Evolutionary conservation across 768 basidiomycete species (phyloP).

Genomic region (Psilocybe azurescens): DNA sequence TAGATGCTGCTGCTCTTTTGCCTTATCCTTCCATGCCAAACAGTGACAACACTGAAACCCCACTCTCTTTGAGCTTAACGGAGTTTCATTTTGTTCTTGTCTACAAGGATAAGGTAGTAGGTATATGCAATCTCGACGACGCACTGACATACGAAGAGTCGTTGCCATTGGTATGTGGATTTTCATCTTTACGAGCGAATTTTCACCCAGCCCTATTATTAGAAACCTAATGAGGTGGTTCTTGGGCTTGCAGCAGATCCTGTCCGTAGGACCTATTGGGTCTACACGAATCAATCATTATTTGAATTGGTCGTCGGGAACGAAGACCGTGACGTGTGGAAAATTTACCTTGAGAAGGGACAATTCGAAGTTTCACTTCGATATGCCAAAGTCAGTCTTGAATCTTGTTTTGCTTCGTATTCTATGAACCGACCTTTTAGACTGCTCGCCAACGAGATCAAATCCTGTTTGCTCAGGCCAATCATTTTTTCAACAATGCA

Average conservation of each 20-base stretch:
- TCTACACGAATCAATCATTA: slow-evolving; percentile 87
- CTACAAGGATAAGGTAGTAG: slow-evolving; percentile 78
- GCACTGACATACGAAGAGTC: slow-evolving; percentile 83
- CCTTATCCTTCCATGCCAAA: slow-evolving; percentile 64
- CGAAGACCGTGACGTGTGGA: slow-evolving; percentile 96
- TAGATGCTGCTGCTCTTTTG: slow-evolving; percentile 78
- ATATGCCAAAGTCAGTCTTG: slow-evolving; percentile 73
- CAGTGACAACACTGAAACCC: slow-evolving; percentile 47
- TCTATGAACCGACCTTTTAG: slow-evolving; percentile 42
- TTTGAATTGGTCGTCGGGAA: slow-evolving; percentile 87
- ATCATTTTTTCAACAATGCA: slow-evolving; percentile 76
- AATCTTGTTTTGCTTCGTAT: background rate
- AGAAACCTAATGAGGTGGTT: slow-evolving; percentile 81
- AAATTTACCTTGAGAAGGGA: slow-evolving; percentile 80
- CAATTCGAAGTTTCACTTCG: slow-evolving; percentile 80
- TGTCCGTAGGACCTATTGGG: slow-evolving; percentile 91
- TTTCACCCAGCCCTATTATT: slow-evolving; percentile 1
- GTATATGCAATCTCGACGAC: slow-evolving; percentile 82
- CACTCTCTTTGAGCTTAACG: slow-evolving; percentile 81
- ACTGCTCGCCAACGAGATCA: slow-evolving; percentile 87
- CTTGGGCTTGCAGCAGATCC: slow-evolving; percentile 84
- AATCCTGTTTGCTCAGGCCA: slow-evolving; percentile 84
- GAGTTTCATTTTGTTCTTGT: slow-evolving; percentile 93
- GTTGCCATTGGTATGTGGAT: slow-evolving; percentile 70
- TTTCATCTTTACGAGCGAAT: background rate